Base-by-base conservation (phyloP, 768 basidiomycete genomes). In the Dioszegia crocea region DNA sequence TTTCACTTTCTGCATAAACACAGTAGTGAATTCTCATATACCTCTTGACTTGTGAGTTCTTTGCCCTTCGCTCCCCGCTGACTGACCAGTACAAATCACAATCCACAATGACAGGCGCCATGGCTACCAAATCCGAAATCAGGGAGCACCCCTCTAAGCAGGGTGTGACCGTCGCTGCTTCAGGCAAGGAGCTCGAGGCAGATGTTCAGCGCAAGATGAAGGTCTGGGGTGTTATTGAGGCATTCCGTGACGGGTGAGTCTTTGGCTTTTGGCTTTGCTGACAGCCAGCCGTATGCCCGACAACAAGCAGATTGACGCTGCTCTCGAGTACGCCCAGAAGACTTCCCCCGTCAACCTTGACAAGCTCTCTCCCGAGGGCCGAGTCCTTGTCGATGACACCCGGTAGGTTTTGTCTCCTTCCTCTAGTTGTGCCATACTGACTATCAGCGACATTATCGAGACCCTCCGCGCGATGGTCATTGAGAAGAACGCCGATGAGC, bases 201-300 rank as follows among this genome's bases (percentile, higher is more conserved):
- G 91, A 93, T 73, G 82, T 92, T 60, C 84, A 89, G 66, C 83
- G 89, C 67, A 94, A 94, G 84, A 81, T 94, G 55, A 84, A 84
- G 52, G 79, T 94, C 43, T 93, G 86, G 70, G 89, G 87, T 64
- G 84, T 88, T 55, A 81, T 96, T 60, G 80, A 87, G 64, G 91
- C 91, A 0, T 84, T 96, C 71, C 83, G 88, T 46, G 80, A 85
- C 50, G 89, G 88, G 70, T 72, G 47, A 63, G 70, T 67, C 12
- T 10, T 10, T 43, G 8, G 41, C 14, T 1, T 27, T 21, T 16
- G 51, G 29, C 27, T 24, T 24, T 29, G 26, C 56, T 69, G 45
- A 61, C 30, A 16, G 90, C 67, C 82, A 89, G 88, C 23, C 85
- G 86, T 57, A 80, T 88, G 72, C 91, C 90, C 8, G 81, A 86